phyloP scores from a whole-genome alignment of 306 rosid genomes.

The Luffa aegyptiaca region DNA sequence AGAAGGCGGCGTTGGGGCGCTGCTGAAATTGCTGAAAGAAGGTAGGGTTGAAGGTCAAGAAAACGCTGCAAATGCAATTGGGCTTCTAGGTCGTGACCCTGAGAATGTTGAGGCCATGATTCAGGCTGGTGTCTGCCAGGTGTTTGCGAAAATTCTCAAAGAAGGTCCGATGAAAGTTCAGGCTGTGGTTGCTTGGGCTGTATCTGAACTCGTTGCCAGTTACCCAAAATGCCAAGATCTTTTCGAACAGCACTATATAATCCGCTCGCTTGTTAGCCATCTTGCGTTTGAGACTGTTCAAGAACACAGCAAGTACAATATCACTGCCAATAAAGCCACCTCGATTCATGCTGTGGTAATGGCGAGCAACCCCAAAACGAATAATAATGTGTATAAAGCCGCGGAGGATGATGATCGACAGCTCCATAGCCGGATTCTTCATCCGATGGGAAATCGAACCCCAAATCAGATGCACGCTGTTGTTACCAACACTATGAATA shows the following conservation, averaged over 20 bases:
- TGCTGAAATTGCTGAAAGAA: slow-evolving; percentile 60
- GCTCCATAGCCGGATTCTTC: slow-evolving; percentile 16
- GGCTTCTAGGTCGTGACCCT: slow-evolving; percentile 58
- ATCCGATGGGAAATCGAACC: slow-evolving; percentile 47
- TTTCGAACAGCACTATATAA: slow-evolving; percentile 73
- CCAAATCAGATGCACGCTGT: slow-evolving; percentile 49
- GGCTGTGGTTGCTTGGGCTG: slow-evolving; percentile 61
- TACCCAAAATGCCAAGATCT: slow-evolving; percentile 75
- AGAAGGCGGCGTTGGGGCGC: slow-evolving; percentile 71
- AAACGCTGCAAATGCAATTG: slow-evolving; percentile 56
- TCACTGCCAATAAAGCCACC: slow-evolving; percentile 44
- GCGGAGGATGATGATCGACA: slow-evolving; percentile 22
- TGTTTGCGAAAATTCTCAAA: slow-evolving; percentile 57
- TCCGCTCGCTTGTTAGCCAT: slow-evolving; percentile 66
- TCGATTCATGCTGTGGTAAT: slow-evolving; percentile 72
- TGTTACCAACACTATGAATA: slow-evolving; percentile 48
- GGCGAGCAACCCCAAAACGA: slow-evolving; percentile 29
- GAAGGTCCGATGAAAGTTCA: slow-evolving; percentile 86
- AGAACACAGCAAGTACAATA: slow-evolving; percentile 76
- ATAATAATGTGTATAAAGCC: neutral
- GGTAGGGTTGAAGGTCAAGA: slow-evolving; percentile 73
- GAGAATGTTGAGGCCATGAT: slow-evolving; percentile 66
- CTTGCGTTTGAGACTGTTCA: slow-evolving; percentile 85
- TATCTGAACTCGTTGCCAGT: slow-evolving; percentile 58
- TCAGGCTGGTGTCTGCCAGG: slow-evolving; percentile 54